Evolutionary conservation across 2,329 filamentous ascomycete genomes (phyloP), one percentile per base, ranked within the genome.

Genomic region (Nigrospora sphaerica): DNA sequence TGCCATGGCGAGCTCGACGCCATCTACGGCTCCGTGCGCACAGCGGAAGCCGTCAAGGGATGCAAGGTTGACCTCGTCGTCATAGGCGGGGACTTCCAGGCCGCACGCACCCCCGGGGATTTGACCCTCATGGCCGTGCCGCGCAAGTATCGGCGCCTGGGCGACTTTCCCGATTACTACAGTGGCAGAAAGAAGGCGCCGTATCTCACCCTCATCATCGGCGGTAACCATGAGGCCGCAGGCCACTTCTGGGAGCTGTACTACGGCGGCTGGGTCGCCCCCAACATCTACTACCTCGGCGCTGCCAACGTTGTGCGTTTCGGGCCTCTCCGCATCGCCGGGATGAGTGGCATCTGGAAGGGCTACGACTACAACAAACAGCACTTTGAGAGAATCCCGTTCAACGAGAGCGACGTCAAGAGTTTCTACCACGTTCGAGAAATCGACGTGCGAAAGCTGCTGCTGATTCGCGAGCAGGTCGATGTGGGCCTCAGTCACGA

Each of bases 281-380:
- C 89, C 10, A 95, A 93, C 55, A 97, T 98, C 52, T 98, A 96
- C 73, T 98, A 96, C 68, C 77, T 97, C 64, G 93, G 93, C 42
- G 88, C 90, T 32, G 89, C 93, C 49, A 96, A 95, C 61, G 84
- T 98, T 10, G 63, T 98, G 36, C 83, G 85, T 16, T 73, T 95
- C 32, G 92, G 92, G 0, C 85, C 88, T 1, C 69, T 98, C 42
- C 83, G 93, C 18, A 95, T 98, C 51, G 88, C 89, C 33, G 92
- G 86, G 6, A 73, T 97, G 63, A 93, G 88, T 45, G 93, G 93
- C 6, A 98, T 98, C 52, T 98, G 88, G 87, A 96, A 96, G 64
- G 86, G 83, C 2, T 86, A 84, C 58, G 85, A 96, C 66, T 98
- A 95, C 67, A 79, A 80, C 50, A 91, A 86, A 62, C 73, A 85